Evolutionary conservation across 2,329 filamentous ascomycete genomes (phyloP), one percentile per base, ranked within the genome.

Genomic region (Cercospora citrullina): DNA sequence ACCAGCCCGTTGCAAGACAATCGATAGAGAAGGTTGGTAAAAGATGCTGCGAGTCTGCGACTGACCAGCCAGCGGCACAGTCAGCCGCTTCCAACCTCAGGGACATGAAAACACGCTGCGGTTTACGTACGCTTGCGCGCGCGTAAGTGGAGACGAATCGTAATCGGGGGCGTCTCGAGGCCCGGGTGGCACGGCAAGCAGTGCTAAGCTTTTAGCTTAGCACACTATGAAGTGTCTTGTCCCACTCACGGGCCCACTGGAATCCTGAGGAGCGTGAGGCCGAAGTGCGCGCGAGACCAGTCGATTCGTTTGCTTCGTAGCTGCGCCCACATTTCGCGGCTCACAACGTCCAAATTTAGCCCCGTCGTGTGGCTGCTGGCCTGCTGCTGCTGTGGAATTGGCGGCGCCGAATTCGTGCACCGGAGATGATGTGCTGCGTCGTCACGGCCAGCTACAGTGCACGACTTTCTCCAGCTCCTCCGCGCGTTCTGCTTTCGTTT

Each of bases 61-160:
- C n/a, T 18, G 45, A 65, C 33, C 23, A 33, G 31, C 8, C 30
- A 21, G 30, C 45, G 16, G 36, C 48, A 39, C 23, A 39, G 39
- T 18, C 57, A 51, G 36, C 55, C 33, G 51, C 61, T 14, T 28
- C 16, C 45, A 28, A 2, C 18, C 14, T 62, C 55, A 64, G 62
- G 30, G 53, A 65, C 48, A 55, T 45, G 21, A 55, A 64, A 30
- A 53, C 55, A 60, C 61, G 63, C 60, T 57, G 18, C 62, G 30
- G 66, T 68, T 65, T 63, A 68, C 66, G 66, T 68, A 68, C 62
- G 61, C 51, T 62, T 21, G 33, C 30, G 58, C 63, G 58, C 66
- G 66, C 63, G 58, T 61, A 45, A 30, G 62, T 65, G 57, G 66
- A 63, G 33, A 39, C 58, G 57, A n/a, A 53, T 68, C 63, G 66